Conservation (phyloP, 345 rosid genomes). For the Physaria fendleri region DNA sequence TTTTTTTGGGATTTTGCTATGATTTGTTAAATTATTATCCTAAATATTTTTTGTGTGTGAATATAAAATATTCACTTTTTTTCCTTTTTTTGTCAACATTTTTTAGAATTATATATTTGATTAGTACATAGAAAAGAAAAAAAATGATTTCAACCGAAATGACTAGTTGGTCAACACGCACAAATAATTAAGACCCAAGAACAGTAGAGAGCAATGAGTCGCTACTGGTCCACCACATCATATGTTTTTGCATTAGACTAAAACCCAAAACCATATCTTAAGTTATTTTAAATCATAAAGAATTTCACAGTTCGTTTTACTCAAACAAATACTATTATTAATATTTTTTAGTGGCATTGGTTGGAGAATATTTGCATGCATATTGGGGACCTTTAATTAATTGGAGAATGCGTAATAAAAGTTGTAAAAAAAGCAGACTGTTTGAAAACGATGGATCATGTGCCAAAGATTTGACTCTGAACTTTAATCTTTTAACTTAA, state of each 20-base stretch:
- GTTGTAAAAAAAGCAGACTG: not conserved
- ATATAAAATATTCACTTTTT: not conserved
- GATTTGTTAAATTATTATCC: too few relatives aligned
- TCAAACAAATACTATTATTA: not conserved
- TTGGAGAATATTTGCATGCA: not conserved
- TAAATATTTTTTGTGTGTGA: not conserved
- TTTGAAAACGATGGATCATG: not conserved
- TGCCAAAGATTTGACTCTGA: constrained; percentile 1
- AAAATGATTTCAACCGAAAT: not conserved
- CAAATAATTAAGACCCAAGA: constrained; percentile 23
- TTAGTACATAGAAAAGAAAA: not conserved
- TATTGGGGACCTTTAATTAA: not conserved
- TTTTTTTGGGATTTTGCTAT: too few relatives aligned
- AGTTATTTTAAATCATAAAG: not conserved
- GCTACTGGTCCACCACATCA: constrained; percentile 19
- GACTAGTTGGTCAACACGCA: constrained; percentile 25
- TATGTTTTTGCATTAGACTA: not conserved
- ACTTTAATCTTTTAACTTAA: not conserved
- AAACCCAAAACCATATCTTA: not conserved
- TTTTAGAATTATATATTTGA: not conserved
- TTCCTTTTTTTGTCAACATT: not conserved
- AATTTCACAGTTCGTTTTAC: not conserved
- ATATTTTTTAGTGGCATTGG: not conserved
- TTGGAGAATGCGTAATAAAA: not conserved
- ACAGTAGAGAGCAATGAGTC: constrained; percentile 5